Percentiles rank a stretch among this genome's conserved stretches.
These are phyloP conservation scores for Microdochium bolleyi DNA, from an alignment of 2,329 filamentous ascomycete genomes.

Conservation along the genomic window DNA sequence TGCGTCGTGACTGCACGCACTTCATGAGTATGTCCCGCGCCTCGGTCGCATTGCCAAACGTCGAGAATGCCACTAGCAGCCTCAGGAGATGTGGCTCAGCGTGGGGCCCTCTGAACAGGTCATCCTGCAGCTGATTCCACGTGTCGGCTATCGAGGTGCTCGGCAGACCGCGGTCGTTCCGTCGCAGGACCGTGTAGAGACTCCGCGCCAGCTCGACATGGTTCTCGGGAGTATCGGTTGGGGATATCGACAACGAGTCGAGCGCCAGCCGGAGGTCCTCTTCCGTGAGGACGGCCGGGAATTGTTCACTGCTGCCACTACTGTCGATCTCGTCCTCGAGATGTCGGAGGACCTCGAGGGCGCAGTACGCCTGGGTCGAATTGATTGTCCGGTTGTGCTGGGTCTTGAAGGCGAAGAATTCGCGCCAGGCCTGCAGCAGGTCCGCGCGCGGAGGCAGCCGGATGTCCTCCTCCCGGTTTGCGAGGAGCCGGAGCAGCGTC, in stretches of 20 bases:
- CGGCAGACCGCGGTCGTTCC: constrained; percentile 6
- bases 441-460: constrained; percentile 57
- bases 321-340: constrained; percentile 26
- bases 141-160: constrained; percentile 3
- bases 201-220: constrained; percentile 39
- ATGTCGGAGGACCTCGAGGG: constrained; percentile 52
- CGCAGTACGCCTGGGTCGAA: constrained; percentile 57
- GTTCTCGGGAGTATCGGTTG: constrained; percentile 31
- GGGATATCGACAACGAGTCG: constrained; percentile 30
- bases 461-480: constrained; percentile 52
- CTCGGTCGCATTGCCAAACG: constrained; percentile 19
- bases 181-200: constrained; percentile 30
- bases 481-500: constrained; percentile 60
- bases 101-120: background rate
- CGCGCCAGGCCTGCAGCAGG: constrained; percentile 55
- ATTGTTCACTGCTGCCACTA: constrained; percentile 1
- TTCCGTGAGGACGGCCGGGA: constrained; percentile 20
- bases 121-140: constrained; percentile 1
- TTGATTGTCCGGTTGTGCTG: constrained; percentile 44
- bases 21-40: constrained; percentile 15
- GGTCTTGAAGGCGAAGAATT: constrained; percentile 53
- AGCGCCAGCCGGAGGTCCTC: constrained; percentile 37
- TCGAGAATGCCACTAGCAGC: constrained; percentile 14
- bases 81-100: background rate
- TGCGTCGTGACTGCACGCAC: constrained; percentile 3